A percentile compares a stretch with the other conserved stretches of the same genome.
These are phyloP conservation scores for Oemleria cerasiformis DNA, from an alignment of 306 rosid genomes.

Conservation along the genomic window DNA sequence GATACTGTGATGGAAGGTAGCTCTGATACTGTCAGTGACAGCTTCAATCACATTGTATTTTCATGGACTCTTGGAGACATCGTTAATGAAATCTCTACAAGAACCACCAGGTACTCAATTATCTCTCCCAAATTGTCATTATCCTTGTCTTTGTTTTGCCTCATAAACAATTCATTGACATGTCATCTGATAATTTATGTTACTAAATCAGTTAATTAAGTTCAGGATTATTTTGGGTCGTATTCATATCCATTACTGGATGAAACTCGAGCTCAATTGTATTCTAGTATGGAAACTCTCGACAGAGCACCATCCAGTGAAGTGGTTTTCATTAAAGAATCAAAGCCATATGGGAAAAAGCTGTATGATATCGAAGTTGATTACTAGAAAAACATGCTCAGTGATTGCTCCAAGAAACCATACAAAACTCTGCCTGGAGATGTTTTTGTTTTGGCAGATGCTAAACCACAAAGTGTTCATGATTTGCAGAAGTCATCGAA, in stretches of 20 bases:
- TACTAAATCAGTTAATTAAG: conserved; percentile 36
- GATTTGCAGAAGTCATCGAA: conserved; percentile 44
- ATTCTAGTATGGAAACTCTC: conserved; percentile 42
- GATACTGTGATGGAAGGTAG: background rate
- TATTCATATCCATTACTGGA: conserved; percentile 54
- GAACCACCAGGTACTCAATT: conserved; percentile 29
- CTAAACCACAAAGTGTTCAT: conserved; percentile 35
- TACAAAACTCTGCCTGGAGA: conserved; percentile 57
- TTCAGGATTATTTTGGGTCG: conserved; percentile 40
- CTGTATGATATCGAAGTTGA: conserved; percentile 31
- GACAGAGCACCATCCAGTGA: conserved; percentile 43
- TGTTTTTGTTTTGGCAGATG: conserved; percentile 51
- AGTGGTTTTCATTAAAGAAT: conserved; percentile 27
- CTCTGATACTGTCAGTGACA: too few relatives aligned
- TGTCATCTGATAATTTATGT: background rate
- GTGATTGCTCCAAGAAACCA: conserved; percentile 36
- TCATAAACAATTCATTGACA: too few relatives aligned
- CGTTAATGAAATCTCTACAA: conserved; percentile 31
- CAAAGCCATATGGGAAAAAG: conserved; percentile 1
- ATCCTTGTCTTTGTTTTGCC: background rate
- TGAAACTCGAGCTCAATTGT: conserved; percentile 50
- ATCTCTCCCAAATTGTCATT: background rate
- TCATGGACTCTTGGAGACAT: conserved; percentile 54
- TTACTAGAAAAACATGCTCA: conserved; percentile 37
- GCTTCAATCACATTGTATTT: conserved; percentile 28